Evolutionary conservation across 2,329 filamentous ascomycete species (phyloP).

Genomic region (Acarospora socialis): DNA sequence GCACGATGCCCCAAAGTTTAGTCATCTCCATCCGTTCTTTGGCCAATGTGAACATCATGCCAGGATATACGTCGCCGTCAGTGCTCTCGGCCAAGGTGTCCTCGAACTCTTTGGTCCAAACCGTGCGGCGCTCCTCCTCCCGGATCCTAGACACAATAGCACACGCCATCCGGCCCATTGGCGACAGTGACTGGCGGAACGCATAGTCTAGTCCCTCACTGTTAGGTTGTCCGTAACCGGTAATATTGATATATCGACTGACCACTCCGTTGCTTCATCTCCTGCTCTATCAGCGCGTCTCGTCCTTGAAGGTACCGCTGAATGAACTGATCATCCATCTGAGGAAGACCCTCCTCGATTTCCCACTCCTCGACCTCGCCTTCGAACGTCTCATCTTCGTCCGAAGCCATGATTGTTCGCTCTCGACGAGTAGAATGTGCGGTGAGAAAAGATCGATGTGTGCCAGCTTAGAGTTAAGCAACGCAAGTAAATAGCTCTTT

Average conservation of each 20-base stretch:
- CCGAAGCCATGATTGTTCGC: too few species aligned
- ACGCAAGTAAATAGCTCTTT: too few species aligned
- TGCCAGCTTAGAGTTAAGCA: too few species aligned
- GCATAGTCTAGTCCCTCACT: too few species aligned
- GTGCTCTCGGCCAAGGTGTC: constrained; percentile 49
- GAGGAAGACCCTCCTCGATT: constrained; percentile 30
- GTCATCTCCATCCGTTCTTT: constrained; percentile 77
- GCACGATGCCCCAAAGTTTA: constrained; percentile 71
- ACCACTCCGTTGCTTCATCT: constrained; percentile 73
- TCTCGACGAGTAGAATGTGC: too few species aligned
- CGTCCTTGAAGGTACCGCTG: constrained; percentile 68
- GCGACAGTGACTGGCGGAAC: constrained; percentile 46
- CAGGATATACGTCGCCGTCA: constrained; percentile 57
- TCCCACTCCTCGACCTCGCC: constrained; percentile 19
- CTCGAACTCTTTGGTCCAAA: constrained; percentile 65
- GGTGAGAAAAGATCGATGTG: too few species aligned
- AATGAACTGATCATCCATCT: constrained; percentile 56
- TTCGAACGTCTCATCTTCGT: too few species aligned
- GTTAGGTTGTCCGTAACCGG: constrained; percentile 16
- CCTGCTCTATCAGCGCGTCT: constrained; percentile 60
- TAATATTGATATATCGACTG: constrained; percentile 20
- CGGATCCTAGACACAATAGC: constrained; percentile 69
- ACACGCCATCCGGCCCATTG: constrained; percentile 63
- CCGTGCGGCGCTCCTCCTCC: constrained; percentile 55
- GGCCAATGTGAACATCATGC: constrained; percentile 85